These are phyloP conservation scores for Obelidium mucronatum DNA, from an alignment of 192 early-diverging fungal species.

Conservation along the genomic window DNA sequence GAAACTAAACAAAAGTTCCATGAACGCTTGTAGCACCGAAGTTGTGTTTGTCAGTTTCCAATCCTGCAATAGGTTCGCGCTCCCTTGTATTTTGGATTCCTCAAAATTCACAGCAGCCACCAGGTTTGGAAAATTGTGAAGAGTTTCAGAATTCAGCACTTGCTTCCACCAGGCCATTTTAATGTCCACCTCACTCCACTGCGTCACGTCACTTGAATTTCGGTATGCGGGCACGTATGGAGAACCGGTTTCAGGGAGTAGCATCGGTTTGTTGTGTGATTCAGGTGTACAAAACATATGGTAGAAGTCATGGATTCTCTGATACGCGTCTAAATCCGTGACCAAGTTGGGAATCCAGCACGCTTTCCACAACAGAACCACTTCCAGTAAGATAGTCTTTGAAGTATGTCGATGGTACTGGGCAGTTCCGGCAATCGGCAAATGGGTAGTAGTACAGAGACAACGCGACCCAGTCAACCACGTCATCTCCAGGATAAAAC, in stretches of 20 bases:
- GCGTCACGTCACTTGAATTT: slow-evolving; percentile 17
- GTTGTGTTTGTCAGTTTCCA: slow-evolving; percentile 10
- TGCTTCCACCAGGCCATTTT: slow-evolving; percentile 13
- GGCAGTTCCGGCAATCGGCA: background rate
- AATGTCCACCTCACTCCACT: background rate
- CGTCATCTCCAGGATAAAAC: slow-evolving; percentile 59
- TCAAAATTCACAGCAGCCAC: slow-evolving; percentile 10
- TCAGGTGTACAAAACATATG: slow-evolving; percentile 45
- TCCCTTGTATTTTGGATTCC: background rate
- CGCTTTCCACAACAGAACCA: slow-evolving; percentile 2
- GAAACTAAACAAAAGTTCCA: background rate
- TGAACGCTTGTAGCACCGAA: background rate
- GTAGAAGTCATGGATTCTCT: slow-evolving; percentile 47
- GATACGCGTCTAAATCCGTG: slow-evolving; percentile 33
- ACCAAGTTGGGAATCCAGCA: slow-evolving; percentile 42
- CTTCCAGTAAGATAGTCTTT: slow-evolving; percentile 28
- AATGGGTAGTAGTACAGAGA: slow-evolving; percentile 46
- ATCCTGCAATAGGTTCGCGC: background rate
- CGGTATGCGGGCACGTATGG: slow-evolving; percentile 28
- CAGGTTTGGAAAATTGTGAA: background rate
- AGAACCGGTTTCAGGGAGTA: slow-evolving; percentile 31
- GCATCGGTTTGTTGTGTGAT: slow-evolving; percentile 53
- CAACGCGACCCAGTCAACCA: slow-evolving; percentile 59
- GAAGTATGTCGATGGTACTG: slow-evolving; percentile 20
- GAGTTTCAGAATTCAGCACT: background rate